phyloP scores from a whole-genome alignment of 2,329 filamentous ascomycete species.

The Cercospora sp. region DNA sequence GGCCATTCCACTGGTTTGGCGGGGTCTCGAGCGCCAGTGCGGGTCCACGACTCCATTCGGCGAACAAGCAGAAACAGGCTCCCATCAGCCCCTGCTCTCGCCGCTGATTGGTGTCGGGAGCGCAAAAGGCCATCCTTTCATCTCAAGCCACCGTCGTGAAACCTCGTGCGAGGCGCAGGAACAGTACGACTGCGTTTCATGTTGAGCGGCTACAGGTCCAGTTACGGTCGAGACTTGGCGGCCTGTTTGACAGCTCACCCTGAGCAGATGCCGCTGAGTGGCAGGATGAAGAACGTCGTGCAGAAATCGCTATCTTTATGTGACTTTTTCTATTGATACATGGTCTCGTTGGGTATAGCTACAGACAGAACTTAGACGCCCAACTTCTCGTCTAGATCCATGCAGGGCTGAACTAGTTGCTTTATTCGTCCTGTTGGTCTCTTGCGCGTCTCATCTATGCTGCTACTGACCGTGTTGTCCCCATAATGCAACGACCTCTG shows the following conservation, averaged over 20 bases:
- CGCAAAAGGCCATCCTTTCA: slow-evolving; percentile 1
- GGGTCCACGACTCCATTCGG: slow-evolving; percentile 4
- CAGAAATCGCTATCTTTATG: slow-evolving; percentile 3
- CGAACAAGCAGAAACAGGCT: slow-evolving; percentile 4
- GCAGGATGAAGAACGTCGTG: neutral
- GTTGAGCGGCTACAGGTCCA: slow-evolving; percentile 18
- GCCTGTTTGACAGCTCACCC: neutral
- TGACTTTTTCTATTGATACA: slow-evolving; percentile 1
- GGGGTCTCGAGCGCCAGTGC: slow-evolving; percentile 12
- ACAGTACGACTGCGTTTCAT: slow-evolving; percentile 11
- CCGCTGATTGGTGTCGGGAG: slow-evolving; percentile 3
- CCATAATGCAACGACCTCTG: too few species aligned
- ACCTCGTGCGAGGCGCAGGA: slow-evolving; percentile 10
- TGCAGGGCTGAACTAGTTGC: neutral
- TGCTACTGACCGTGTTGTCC: too few species aligned
- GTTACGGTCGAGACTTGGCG: slow-evolving; percentile 8
- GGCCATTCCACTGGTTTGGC: slow-evolving; percentile 9
- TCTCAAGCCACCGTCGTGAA: slow-evolving; percentile 14
- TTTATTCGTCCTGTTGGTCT: neutral
- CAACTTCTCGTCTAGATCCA: slow-evolving; percentile 3
- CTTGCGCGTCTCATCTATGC: neutral
- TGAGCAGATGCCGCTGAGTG: neutral
- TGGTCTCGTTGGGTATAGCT: slow-evolving; percentile 14
- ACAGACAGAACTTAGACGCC: slow-evolving; percentile 5
- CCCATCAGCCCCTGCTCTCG: neutral